phyloP scores from a whole-genome alignment of 768 basidiomycete species.

The Hygrophorus russula region DNA sequence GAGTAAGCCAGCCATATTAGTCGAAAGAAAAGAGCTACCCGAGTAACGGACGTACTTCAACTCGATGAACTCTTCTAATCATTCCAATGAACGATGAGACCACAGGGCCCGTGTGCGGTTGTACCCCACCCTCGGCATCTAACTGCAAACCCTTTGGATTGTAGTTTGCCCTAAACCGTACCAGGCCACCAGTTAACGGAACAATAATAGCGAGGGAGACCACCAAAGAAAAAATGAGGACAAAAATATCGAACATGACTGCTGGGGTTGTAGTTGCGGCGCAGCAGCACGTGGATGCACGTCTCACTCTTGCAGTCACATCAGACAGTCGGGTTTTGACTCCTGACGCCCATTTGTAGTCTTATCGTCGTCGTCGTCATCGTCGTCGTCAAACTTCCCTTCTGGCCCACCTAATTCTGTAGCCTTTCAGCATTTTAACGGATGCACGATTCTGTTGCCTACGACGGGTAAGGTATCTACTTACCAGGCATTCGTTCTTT shows the following conservation, averaged over 20 bases:
- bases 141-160: constrained; percentile 77
- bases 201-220: constrained; percentile 48
- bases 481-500: too few relatives aligned
- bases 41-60: constrained; percentile 43
- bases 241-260: constrained; percentile 24
- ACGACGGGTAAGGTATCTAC: too few relatives aligned
- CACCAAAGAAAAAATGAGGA: constrained; percentile 34
- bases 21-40: background rate
- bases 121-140: constrained; percentile 65
- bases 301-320: too few relatives aligned
- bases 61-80: constrained; percentile 54
- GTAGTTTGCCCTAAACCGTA: constrained; percentile 76
- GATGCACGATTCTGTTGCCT: too few relatives aligned
- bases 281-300: background rate
- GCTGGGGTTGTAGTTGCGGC: background rate
- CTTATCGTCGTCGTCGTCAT: too few relatives aligned
- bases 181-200: constrained; percentile 55
- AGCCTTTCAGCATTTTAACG: too few relatives aligned
- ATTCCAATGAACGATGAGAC: constrained; percentile 67
- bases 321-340: too few relatives aligned
- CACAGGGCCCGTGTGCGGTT: constrained; percentile 70
- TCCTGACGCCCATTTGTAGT: too few relatives aligned
- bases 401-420: too few relatives aligned
- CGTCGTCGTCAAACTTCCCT: too few relatives aligned
- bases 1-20: background rate